Base-by-base conservation (phyloP, 2,329 filamentous ascomycete genomes). In the Aspergillus glaucus region DNA sequence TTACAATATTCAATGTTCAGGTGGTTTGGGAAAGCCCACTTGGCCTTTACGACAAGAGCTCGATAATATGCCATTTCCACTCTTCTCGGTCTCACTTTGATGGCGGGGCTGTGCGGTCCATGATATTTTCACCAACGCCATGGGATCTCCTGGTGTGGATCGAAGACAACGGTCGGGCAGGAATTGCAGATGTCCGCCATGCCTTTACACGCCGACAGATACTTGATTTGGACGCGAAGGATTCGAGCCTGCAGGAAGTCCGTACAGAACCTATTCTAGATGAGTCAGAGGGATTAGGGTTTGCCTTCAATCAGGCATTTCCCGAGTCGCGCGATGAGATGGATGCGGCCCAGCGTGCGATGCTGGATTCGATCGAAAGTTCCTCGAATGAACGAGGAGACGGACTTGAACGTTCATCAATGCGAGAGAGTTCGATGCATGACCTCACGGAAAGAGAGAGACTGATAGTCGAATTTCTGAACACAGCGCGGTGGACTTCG, bases 121-220 rank as follows among this genome's bases (percentile, higher is more conserved):
- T 97, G 87, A 79, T 86, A 1, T 98, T 98, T 64, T 90, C 88
- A 4, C 91, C 92, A 0, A 87, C 87, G 1, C 88, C 91, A 0
- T 92, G 86, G 75, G 92, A 96, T 63, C 79, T 98, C 15, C 74
- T 98, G 37, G 87, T 94, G 6, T 97, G 93, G 91, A 88, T 90
- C 7, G 93, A 98, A 68, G 88, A 95, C 60, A 85, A 87, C 54
- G 74, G 74, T 14, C 65, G 70, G 52, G 70, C 70, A 41, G 74
- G 74, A 6, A 57, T 77, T 49, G 72, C 72, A 28, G 74, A 77
- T 57, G 60, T 76, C 44, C 73, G 74, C 36, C 71, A 71, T 50
- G 61, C 60, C n/a, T 76, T 75, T 50, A 56, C 65, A 26, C 68
- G 74, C 43, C 64, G 71, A 45, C 74, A 76, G 53, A 65, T 71